Conservation (phyloP, 2,329 filamentous ascomycete genomes). For the Grosmannia penicillata region DNA sequence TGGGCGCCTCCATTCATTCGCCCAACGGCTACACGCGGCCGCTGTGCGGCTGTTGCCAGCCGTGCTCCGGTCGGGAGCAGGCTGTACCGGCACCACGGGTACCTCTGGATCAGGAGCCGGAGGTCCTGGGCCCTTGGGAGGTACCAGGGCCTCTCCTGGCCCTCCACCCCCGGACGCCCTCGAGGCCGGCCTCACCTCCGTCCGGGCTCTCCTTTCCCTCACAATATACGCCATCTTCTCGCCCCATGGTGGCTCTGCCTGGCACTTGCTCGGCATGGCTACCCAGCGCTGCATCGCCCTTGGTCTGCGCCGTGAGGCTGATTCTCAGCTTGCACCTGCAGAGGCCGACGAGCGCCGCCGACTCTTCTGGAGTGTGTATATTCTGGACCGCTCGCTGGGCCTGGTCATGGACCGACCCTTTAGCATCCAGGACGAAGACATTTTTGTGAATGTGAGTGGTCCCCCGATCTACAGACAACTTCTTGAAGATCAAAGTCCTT, state of each 20-base stretch:
- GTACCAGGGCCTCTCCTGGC: too few relatives aligned
- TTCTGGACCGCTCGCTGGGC: not conserved
- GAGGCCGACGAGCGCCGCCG: slow-evolving; percentile 1
- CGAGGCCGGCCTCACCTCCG: not conserved
- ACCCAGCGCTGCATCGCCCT: slow-evolving; percentile 15
- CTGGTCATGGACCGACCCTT: slow-evolving; percentile 1
- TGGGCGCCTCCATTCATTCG: not conserved
- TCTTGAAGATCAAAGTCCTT: too few relatives aligned
- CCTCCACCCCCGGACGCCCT: not conserved
- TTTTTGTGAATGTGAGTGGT: not conserved
- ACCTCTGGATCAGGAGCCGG: too few relatives aligned
- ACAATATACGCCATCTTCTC: slow-evolving; percentile 13
- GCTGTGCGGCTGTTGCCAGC: slow-evolving; percentile 2
- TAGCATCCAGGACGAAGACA: slow-evolving; percentile 3
- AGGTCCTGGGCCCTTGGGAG: too few relatives aligned
- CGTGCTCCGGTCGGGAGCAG: too few relatives aligned
- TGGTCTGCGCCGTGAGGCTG: slow-evolving; percentile 14
- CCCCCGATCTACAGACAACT: not conserved
- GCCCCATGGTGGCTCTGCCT: slow-evolving; percentile 15
- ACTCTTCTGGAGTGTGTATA: slow-evolving; percentile 2
- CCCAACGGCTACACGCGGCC: slow-evolving; percentile 1
- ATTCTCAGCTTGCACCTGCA: not conserved
- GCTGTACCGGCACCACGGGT: too few relatives aligned
- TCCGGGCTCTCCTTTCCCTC: slow-evolving; percentile 8
- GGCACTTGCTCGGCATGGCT: slow-evolving; percentile 17